Base-by-base conservation (phyloP, 148 eudicot species). In the Fagopyrum tataricum region DNA sequence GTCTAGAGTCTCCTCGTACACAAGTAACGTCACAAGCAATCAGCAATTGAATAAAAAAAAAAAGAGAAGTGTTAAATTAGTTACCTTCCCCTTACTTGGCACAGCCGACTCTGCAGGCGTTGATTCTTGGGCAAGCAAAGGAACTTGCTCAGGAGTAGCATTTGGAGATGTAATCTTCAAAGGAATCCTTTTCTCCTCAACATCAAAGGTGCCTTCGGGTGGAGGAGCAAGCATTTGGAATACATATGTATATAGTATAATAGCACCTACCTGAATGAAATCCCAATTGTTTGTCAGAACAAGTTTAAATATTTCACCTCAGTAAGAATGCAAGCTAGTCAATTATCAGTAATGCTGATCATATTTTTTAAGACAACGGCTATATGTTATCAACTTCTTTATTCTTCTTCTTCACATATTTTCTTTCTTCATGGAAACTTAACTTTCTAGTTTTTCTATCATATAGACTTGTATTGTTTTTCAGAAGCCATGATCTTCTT, bases 141-240 rank as follows among this genome's bases (percentile, higher is more conserved):
- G 98, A 78, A 77, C 82, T 78, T 82, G 86, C 84, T 87, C 93
- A 21, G 91, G 86, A 23, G 81, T 67, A 73, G 55, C 23, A 78
- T 75, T 78, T 73, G 79, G 76, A 3, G 79, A 43, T 48, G 84
- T 67, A 76, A 18, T 83, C 82, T 84, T 91, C 26, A 81, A 4
- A 7, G 91, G 92, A 81, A 87, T 84, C 74, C 73, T 78, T 46
- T 83, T 83, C 21, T 82, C 89, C 75, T 80, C 90, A 69, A 81
- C 71, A 40, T 91, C 89, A 72, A 87, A 89, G 40, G 87, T 80
- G 71, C 98, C 98, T 79, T 85, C 96, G 6, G 85, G 87, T 73
- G 98, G 98, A 71, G 98, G 97, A 71, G 89, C 90, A 11, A 95
- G 86, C 98, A 95, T 91, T 40, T 87, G 82, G 78, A 90, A 95